Percentiles rank a stretch among this genome's conserved stretches.
phyloP scores from a whole-genome alignment of 2,329 filamentous ascomycete genomes.

The Tolypocladium ovalisporum region DNA sequence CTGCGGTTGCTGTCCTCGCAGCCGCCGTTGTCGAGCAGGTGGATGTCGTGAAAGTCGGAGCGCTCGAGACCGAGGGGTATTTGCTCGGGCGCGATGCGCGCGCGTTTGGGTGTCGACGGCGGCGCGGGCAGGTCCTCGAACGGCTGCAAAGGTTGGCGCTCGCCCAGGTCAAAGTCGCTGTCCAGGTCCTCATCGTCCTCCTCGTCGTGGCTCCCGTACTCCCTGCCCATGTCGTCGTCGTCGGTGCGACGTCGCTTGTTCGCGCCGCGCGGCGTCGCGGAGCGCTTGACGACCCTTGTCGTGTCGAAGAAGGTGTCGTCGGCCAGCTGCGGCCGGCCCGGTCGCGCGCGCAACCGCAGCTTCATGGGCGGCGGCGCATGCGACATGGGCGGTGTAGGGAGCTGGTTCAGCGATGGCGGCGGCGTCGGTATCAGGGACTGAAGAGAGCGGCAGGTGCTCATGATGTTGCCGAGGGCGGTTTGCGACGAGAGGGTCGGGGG shows the following conservation, averaged over 20 bases:
- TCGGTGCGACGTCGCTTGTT: slow-evolving; percentile 42
- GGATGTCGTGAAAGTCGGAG: slow-evolving; percentile 44
- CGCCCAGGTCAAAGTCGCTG: slow-evolving; percentile 25
- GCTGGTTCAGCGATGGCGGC: slow-evolving; percentile 22
- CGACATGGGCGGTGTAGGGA: slow-evolving; percentile 45
- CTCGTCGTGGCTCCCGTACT: slow-evolving; percentile 18
- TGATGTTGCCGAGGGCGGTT: slow-evolving; percentile 41
- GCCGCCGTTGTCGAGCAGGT: slow-evolving; percentile 19
- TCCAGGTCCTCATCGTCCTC: slow-evolving; percentile 18
- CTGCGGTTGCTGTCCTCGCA: slow-evolving; percentile 10
- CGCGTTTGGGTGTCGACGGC: slow-evolving; percentile 47
- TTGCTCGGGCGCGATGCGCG: slow-evolving; percentile 48
- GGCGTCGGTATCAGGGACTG: slow-evolving; percentile 43
- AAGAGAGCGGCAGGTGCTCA: slow-evolving; percentile 48
- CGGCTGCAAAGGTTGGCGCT: slow-evolving; percentile 7
- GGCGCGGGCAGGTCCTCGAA: slow-evolving; percentile 11
- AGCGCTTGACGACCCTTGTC: slow-evolving; percentile 42
- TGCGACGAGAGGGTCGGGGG: slow-evolving; percentile 36
- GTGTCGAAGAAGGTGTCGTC: slow-evolving; percentile 18
- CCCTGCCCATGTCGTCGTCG: slow-evolving; percentile 35
- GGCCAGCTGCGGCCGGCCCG: slow-evolving; percentile 1
- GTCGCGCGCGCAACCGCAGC: slow-evolving; percentile 42
- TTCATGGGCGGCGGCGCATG: slow-evolving; percentile 40
- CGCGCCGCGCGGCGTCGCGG: slow-evolving; percentile 30
- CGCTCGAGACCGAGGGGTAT: slow-evolving; percentile 49